These are phyloP conservation scores for Themeda triandra DNA, from an alignment of 176 grass and related monocot species.

Conservation along the genomic window DNA sequence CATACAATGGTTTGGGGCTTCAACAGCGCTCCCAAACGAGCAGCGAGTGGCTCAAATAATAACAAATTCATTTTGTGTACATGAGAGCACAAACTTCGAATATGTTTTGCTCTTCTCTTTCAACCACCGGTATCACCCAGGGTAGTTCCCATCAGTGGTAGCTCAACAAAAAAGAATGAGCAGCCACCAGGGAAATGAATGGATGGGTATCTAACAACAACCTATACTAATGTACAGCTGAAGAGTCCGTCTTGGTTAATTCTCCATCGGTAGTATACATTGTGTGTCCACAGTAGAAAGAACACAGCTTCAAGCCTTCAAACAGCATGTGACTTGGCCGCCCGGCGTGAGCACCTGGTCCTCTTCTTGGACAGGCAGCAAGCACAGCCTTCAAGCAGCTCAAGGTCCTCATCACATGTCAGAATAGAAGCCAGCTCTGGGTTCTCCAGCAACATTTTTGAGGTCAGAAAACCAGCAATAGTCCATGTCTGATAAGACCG, in stretches of 20 bases:
- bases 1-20: slow-evolving; percentile 39
- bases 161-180: slow-evolving; percentile 63
- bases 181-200: slow-evolving; percentile 47
- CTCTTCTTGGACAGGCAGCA: slow-evolving; percentile 66
- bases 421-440: slow-evolving; percentile 90
- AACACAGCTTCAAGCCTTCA: slow-evolving; percentile 39
- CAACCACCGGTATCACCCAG: slow-evolving; percentile 35
- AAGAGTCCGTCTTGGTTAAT: slow-evolving; percentile 37
- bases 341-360: slow-evolving; percentile 65
- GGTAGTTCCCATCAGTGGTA: slow-evolving; percentile 44
- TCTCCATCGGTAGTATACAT: slow-evolving; percentile 27
- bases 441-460: slow-evolving; percentile 85
- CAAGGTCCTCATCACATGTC: slow-evolving; percentile 92
- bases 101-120: slow-evolving; percentile 13
- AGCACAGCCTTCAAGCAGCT: slow-evolving; percentile 87
- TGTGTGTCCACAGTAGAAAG: not conserved
- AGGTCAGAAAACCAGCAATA: slow-evolving; percentile 86
- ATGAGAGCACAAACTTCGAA: slow-evolving; percentile 33
- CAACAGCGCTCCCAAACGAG: slow-evolving; percentile 17
- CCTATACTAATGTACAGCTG: slow-evolving; percentile 47
- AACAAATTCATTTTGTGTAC: slow-evolving; percentile 34
- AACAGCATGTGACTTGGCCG: slow-evolving; percentile 35
- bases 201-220: slow-evolving; percentile 44
- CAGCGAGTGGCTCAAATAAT: slow-evolving; percentile 16
- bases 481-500: slow-evolving; percentile 98